Base-by-base conservation (phyloP, 1,284 basidiomycete genomes). In the Tilletia setariae region DNA sequence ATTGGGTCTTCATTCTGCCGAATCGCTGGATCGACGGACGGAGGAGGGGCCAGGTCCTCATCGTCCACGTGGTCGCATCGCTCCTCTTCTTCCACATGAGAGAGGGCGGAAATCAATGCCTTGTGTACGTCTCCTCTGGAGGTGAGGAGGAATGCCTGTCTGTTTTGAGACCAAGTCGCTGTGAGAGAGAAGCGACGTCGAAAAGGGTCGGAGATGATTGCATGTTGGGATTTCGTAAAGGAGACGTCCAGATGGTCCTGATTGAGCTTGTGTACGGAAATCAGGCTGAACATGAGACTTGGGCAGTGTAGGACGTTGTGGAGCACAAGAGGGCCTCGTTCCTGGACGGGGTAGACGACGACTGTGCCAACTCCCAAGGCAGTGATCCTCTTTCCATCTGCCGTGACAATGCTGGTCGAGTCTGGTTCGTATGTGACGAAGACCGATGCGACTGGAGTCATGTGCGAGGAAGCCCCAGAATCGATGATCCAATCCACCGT, bases 141-240 rank as follows among this genome's bases (percentile, higher is more conserved):
- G n/a, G 23, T 8, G 53, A 56, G 15, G 21, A 56, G 53, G 23
- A n/a, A 56, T 11, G 53, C 53, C 53, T 56, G 53, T 21, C 23
- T 28, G 23, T 7, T 15, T 28, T 11, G 11, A 21, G 53, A 56
- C 53, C 53, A 56, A 28, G 53, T 15, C 9, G 53, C 53, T 23
- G 53, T 28, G 53, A 56, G 23, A 6, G 16, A 13, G 23, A 56
- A 56, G 53, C 32, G 23, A 13, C 53, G 53, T 7, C 32, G 53
- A 28, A 56, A 56, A 28, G 53, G 53, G 53, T 56, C 53, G 23
- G 53, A 25, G 19, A 56, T 56, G 8, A 56, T 13, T 28, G 53
- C 53, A n/a, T 56, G 23, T 21, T 28, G 53, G 21, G 25, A 28
- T 30, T 56, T 28, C 19, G 53, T 56, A 28, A 56, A 56, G 9